Base-by-base conservation (phyloP, 768 basidiomycete genomes). In the Coprinellus micaceus region DNA sequence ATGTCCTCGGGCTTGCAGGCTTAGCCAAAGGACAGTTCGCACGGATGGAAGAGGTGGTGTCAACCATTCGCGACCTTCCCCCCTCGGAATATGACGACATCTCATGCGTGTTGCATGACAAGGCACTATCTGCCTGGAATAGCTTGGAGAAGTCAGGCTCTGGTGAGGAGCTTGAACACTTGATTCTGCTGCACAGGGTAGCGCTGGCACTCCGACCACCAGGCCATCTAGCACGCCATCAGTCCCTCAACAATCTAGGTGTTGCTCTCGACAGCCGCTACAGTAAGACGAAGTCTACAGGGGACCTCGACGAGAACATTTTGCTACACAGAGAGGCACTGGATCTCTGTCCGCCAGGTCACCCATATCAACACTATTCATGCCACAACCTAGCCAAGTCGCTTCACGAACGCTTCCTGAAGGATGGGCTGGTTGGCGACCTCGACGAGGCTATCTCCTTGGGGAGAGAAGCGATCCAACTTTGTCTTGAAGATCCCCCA, bases 401-500 rank as follows among this genome's bases (percentile, higher is more conserved):
- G 17, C 58, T 60, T 22, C 5, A 24, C 26, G 22, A 19, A 6
- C 63, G 56, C n/a, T 65, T 55, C 22, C 9, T 36, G n/a, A 52
- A 47, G 37, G 11, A 40, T 25, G 45, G 56, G 13, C 41, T 33
- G 19, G 9, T 17, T 5, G 22, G 4, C 22, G 60, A 63, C 50
- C 57, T 68, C 6, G 57, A 67, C 11, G 52, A 64, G 47, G 65
- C 67, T 7, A 66, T 71, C 33, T 7, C n/a, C n/a, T n/a, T n/a
- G n/a, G n/a, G n/a, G n/a, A n/a, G n/a, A n/a, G n/a, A n/a, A n/a
- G n/a, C n/a, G n/a, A n/a, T n/a, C n/a, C n/a, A n/a, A n/a, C n/a
- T n/a, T n/a, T n/a, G n/a, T n/a, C n/a, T n/a, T n/a, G 12, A 24
- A 25, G n/a, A n/a, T n/a, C n/a, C n/a, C n/a, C n/a, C n/a, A n/a